A percentile compares a stretch with the other conserved stretches of the same genome.
Evolutionary conservation across 2,329 filamentous ascomycete genomes (phyloP).

Genomic region (Aspergillus fumigatus): DNA sequence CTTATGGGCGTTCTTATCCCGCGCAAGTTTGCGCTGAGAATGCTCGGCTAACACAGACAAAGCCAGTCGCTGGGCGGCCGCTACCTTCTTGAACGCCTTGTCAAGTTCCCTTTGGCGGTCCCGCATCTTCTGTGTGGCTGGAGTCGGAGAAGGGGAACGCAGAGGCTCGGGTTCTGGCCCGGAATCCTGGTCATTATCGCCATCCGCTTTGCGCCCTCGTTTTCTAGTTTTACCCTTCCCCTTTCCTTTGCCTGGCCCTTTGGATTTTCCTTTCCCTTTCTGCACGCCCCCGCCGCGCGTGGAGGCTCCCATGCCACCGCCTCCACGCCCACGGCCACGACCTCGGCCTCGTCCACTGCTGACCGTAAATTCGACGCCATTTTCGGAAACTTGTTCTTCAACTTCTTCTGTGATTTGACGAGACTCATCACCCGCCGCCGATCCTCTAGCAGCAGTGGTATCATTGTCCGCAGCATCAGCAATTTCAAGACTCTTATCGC

Average conservation of each 20-base stretch:
- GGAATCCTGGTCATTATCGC: background rate
- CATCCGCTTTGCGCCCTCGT: slow-evolving; percentile 24
- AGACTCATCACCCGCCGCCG: slow-evolving; percentile 12
- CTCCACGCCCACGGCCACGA: slow-evolving; percentile 30
- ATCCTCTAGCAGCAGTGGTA: slow-evolving; percentile 4
- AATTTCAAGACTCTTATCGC: background rate
- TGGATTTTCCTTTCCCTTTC: slow-evolving; percentile 2
- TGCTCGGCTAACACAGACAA: slow-evolving; percentile 37
- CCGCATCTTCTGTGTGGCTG: slow-evolving; percentile 35
- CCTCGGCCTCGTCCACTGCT: slow-evolving; percentile 30
- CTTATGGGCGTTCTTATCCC: slow-evolving; percentile 39
- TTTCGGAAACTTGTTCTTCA: slow-evolving; percentile 16
- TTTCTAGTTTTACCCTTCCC: background rate
- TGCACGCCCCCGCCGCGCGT: slow-evolving; percentile 8
- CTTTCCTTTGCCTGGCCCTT: background rate
- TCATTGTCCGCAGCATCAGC: background rate
- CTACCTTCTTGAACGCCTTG: slow-evolving; percentile 39
- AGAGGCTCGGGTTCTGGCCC: slow-evolving; percentile 15
- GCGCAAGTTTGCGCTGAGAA: slow-evolving; percentile 34
- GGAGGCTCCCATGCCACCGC: slow-evolving; percentile 26
- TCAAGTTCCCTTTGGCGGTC: slow-evolving; percentile 41
- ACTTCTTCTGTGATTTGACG: slow-evolving; percentile 22
- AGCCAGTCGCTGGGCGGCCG: slow-evolving; percentile 37
- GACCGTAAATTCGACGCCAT: slow-evolving; percentile 14
- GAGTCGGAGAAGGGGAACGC: slow-evolving; percentile 33